These are phyloP conservation scores for Chaetomium tenue DNA, from an alignment of 495 filamentous ascomycete species.

Conservation along the genomic window DNA sequence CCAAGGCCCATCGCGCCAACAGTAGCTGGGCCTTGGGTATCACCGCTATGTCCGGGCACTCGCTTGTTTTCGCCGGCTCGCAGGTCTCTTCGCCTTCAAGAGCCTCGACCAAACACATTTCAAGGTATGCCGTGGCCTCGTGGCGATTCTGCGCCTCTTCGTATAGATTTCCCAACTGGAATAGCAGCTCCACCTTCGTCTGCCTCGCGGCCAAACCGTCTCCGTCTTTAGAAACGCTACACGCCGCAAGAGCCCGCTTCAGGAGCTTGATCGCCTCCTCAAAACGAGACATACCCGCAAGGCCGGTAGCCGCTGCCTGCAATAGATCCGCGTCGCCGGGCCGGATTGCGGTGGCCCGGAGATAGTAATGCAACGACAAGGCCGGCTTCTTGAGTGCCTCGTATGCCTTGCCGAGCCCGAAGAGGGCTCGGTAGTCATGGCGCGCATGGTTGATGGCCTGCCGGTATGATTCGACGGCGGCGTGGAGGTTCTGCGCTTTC, in stretches of 20 bases:
- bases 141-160: not conserved
- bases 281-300: not conserved
- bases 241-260: not conserved
- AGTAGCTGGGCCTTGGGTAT: not conserved
- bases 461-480: not conserved
- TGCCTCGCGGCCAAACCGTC: not conserved
- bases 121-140: slow-evolving; percentile 2
- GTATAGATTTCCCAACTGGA: not conserved
- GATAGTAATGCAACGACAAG: not conserved
- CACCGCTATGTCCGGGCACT: not conserved
- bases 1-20: not conserved
- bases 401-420: not conserved
- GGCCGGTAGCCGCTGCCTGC: not conserved
- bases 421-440: not conserved
- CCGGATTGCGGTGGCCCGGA: not conserved
- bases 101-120: not conserved
- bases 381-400: not conserved
- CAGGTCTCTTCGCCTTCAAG: not conserved
- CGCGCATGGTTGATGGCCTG: not conserved
- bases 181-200: not conserved
- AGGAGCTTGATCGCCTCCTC: not conserved
- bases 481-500: not conserved
- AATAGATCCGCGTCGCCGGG: not conserved
- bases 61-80: not conserved
- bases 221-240: not conserved